Conservation (phyloP, 257 asterid species). For the Capsicum rhomboideum region DNA sequence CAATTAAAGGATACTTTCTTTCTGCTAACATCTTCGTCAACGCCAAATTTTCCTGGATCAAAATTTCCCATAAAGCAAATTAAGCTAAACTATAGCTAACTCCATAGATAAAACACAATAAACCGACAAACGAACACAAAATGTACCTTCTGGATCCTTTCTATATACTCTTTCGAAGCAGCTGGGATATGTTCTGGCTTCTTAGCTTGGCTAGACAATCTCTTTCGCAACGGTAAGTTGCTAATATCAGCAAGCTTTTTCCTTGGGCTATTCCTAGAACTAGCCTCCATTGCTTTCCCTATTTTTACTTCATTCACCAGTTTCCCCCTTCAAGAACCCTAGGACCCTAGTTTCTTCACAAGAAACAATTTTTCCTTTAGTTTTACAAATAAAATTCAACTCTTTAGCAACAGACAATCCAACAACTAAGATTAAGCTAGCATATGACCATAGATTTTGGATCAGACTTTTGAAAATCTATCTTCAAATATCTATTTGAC, state of each 20-base stretch:
- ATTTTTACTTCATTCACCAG: neutral
- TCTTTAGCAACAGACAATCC: neutral
- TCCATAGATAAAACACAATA: neutral
- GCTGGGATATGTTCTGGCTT: slow-evolving; percentile 20
- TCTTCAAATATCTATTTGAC: too few relatives aligned
- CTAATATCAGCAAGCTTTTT: slow-evolving; percentile 60
- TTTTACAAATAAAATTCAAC: neutral
- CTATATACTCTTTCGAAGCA: slow-evolving; percentile 25
- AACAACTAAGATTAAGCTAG: too few relatives aligned
- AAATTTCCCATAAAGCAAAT: slow-evolving; percentile 4
- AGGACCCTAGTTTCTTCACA: neutral
- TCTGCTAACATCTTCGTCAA: slow-evolving; percentile 50
- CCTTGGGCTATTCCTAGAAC: slow-evolving; percentile 27
- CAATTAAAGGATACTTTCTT: slow-evolving; percentile 54
- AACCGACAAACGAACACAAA: neutral
- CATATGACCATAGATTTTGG: too few relatives aligned
- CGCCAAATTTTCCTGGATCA: slow-evolving; percentile 49
- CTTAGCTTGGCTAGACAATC: slow-evolving; percentile 14
- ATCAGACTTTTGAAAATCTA: too few relatives aligned
- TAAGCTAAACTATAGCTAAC: neutral
- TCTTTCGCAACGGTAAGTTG: slow-evolving; percentile 44
- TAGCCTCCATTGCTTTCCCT: slow-evolving; percentile 16
- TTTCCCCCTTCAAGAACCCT: neutral
- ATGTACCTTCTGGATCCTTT: slow-evolving; percentile 47
- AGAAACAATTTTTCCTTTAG: neutral